These are phyloP conservation scores for Spongospora subterranea DNA, from an alignment of 208 protist species.

Conservation along the genomic window DNA sequence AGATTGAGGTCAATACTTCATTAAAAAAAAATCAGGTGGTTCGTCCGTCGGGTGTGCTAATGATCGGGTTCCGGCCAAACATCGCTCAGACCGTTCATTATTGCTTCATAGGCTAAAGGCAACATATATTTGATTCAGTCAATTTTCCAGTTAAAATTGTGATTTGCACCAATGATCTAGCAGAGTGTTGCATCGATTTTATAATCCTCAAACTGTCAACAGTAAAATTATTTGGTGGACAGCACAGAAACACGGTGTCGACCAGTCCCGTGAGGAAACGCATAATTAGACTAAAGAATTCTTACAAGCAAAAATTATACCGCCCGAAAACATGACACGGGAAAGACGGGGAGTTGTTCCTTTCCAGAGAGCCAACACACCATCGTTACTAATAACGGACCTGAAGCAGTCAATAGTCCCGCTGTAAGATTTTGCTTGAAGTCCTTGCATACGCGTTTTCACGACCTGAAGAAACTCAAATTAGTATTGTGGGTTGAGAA, in stretches of 20 bases:
- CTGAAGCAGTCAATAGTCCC: conserved; percentile 14
- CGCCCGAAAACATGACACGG: conserved; percentile 43
- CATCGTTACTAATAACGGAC: conserved; percentile 28
- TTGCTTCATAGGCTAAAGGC: conserved; percentile 8
- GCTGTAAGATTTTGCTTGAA: conserved; percentile 4
- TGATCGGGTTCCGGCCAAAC: conserved; percentile 32
- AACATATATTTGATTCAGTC: too few species aligned
- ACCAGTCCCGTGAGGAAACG: neutral
- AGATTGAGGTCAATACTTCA: too few species aligned
- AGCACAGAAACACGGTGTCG: neutral
- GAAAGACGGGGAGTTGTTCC: neutral
- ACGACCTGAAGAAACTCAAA: neutral
- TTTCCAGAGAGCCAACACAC: conserved; percentile 45
- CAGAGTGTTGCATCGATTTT: neutral
- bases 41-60: too few species aligned
- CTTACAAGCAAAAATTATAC: conserved; percentile 31
- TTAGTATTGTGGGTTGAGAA: neutral
- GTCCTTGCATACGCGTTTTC: conserved; percentile 44
- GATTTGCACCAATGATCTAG: too few species aligned
- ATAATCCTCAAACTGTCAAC: neutral
- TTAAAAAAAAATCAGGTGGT: too few species aligned
- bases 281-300: neutral
- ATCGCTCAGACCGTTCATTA: neutral
- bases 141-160: too few species aligned
- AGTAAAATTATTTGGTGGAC: neutral